Evolutionary conservation across 2,329 filamentous ascomycete species (phyloP), one percentile per base, ranked within the genome.

Genomic region (Cladosporium sp.): DNA sequence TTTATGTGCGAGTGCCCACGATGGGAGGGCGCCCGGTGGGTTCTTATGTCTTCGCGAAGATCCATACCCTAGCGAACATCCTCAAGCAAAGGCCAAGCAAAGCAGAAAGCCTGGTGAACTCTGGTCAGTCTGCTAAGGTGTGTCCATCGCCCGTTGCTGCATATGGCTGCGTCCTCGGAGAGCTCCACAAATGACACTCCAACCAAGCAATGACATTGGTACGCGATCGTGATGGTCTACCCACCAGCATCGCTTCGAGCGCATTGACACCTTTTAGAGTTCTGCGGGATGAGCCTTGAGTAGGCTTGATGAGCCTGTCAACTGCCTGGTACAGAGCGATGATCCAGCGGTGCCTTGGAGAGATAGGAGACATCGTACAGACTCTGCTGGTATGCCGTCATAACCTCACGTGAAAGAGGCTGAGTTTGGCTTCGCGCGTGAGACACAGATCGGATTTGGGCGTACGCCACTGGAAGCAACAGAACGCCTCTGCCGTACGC

Each of bases 71-170:
- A 17, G 27, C 17, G 22, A 36, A 29, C 15, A 22, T 36, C 27
- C 37, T 41, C 45, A 48, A 48, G 45, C 45, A 41, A 38, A 17
- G 18, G 45, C 45, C 45, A 48, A 48, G 36, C 39, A 36, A 9
- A 12, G 12, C 17, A 20, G 27, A n/a, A 11, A 22, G 13, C 27
- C 36, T 48, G 45, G 39, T 48, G 45, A 48, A 41, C 45, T 48
- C 40, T 36, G 45, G 44, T 39, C 24, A 40, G 15, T 37, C 19
- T 41, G 37, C 18, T 32, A 24, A 36, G 19, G 17, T 20, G 29
- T 13, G 19, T n/a, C 12, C 36, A 48, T 34, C 18, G 38, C 15
- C 37, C 17, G 19, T 39, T 17, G 18, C 17, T 18, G 19, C 37
- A 32, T 39, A 36, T 36, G 32, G 45, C 8, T 47, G 43, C 43